Base-by-base conservation (phyloP, 177 flowering plant genomes). In the Vitis hybrid region DNA sequence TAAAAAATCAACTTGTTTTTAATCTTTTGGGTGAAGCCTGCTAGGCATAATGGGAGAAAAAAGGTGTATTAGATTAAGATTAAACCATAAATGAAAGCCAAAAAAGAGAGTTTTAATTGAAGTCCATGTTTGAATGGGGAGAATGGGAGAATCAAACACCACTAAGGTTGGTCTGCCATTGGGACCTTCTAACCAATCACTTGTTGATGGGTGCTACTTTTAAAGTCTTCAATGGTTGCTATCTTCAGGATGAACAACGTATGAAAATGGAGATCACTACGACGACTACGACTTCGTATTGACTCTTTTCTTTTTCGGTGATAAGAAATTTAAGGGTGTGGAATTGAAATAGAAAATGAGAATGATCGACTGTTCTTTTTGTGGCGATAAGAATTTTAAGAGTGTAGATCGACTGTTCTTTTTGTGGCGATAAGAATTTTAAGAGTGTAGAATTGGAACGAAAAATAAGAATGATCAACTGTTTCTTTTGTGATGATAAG, bases 81-180 rank as follows among this genome's bases (percentile, higher is more conserved):
- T 5, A 39, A 39, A 7, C 8, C 7, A 39, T 39, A 5, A 39
- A 39, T 39, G 45, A 39, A 39, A 7, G 45, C 7, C 6, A 39
- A 39, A 39, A 39, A 39, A 7, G 45, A 39, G 45, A 5, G 45
- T 39, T 5, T 39, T 39, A 12, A 22, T 65, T 22, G 3, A 56
- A 56, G 66, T 62, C 69, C 39, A 72, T 14, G 19, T 59, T 64
- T 10, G 62, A 69, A 64, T 67, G 71, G 61, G 75, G 63, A 50
- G 55, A 31, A 14, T 22, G 56, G 16, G 61, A 56, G 61, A 50
- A 78, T 68, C 70, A 61, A 74, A 74, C 61, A 18, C 64, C 73
- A 78, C 76, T 62, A 29, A 4, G 8, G 2, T 68, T 78, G 73
- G 78, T 78, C 81, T 78, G 78, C 78, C 81, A 75, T 74, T 74